phyloP scores from a whole-genome alignment of 139 green algal genomes.

The Chlamydomonas sphaeroides region DNA sequence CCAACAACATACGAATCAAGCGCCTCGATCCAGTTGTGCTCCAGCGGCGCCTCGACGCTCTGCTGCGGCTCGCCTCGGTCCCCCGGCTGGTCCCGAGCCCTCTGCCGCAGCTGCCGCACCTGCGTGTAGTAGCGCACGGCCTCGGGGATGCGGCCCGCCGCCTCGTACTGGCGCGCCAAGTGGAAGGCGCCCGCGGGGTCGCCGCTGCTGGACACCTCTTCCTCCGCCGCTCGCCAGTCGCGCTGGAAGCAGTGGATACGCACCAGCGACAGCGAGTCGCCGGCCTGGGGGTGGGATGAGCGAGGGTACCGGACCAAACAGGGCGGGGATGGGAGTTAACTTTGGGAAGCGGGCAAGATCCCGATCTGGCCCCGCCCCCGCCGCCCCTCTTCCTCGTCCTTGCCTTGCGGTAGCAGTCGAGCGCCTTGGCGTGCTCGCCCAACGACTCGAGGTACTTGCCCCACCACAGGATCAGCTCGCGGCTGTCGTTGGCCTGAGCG shows the following conservation, averaged over 20 bases:
- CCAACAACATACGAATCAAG: no score
- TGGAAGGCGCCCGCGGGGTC: slow-evolving; percentile 80
- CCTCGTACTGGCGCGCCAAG: slow-evolving; percentile 81
- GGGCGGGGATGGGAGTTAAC: no score
- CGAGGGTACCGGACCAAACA: no score
- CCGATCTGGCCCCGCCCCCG: no score
- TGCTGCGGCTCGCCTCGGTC: no score
- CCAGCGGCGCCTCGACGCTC: no score
- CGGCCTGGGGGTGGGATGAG: neutral
- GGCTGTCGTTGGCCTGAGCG: slow-evolving; percentile 36
- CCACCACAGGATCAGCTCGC: slow-evolving; percentile 81
- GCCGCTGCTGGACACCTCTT: slow-evolving; percentile 48
- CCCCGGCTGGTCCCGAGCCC: no score
- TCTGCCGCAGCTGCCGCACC: no score
- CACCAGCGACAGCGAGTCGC: slow-evolving; percentile 70
- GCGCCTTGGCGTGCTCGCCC: slow-evolving; percentile 69
- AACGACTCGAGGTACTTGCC: slow-evolving; percentile 76
- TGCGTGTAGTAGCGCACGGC: slow-evolving; percentile 66
- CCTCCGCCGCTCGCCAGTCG: slow-evolving; percentile 62
- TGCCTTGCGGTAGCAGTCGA: slow-evolving; percentile 68
- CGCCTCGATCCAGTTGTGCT: no score
- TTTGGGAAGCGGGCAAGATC: no score
- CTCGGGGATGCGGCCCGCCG: slow-evolving; percentile 57
- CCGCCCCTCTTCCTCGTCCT: no score
- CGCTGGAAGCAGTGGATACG: slow-evolving; percentile 68